Conservation (phyloP, 2,329 filamentous ascomycete genomes). For the Sphaerulina vaccinii region DNA sequence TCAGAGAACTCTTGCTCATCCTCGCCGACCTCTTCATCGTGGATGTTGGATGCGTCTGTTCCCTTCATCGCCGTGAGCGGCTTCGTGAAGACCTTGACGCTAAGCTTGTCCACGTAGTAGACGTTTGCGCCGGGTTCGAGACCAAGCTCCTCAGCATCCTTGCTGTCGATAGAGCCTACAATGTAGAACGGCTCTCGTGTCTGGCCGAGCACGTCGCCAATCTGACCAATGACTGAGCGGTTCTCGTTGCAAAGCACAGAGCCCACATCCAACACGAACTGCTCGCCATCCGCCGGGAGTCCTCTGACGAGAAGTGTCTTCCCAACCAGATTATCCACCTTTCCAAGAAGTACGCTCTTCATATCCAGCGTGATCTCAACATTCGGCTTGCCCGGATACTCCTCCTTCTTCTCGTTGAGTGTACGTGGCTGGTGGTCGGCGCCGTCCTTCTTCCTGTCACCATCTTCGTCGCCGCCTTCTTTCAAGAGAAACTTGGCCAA, state of each 20-base stretch:
- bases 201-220: slow-evolving; percentile 80
- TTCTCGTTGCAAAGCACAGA: slow-evolving; percentile 79
- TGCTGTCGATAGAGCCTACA: slow-evolving; percentile 68
- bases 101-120: slow-evolving; percentile 77
- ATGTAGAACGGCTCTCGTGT: slow-evolving; percentile 86
- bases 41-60: slow-evolving; percentile 89
- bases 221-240: slow-evolving; percentile 72
- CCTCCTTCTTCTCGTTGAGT: slow-evolving; percentile 70
- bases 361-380: slow-evolving; percentile 75
- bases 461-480: slow-evolving; percentile 73
- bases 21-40: slow-evolving; percentile 84
- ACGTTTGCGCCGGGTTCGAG: slow-evolving; percentile 69
- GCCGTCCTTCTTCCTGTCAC: slow-evolving; percentile 51
- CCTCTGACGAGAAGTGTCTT: slow-evolving; percentile 77
- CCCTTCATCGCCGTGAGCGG: slow-evolving; percentile 76
- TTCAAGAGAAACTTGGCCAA: slow-evolving; percentile 83
- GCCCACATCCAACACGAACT: slow-evolving; percentile 78
- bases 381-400: slow-evolving; percentile 62
- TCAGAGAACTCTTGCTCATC: slow-evolving; percentile 96
- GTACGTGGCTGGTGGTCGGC: slow-evolving; percentile 60
- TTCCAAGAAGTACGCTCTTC: slow-evolving; percentile 72
- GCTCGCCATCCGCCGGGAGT: slow-evolving; percentile 70
- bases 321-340: slow-evolving; percentile 74
- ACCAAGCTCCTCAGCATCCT: slow-evolving; percentile 66
- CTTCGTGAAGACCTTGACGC: slow-evolving; percentile 82